phyloP scores from a whole-genome alignment of 441 rosid genomes.

The Macaranga tanarius region DNA sequence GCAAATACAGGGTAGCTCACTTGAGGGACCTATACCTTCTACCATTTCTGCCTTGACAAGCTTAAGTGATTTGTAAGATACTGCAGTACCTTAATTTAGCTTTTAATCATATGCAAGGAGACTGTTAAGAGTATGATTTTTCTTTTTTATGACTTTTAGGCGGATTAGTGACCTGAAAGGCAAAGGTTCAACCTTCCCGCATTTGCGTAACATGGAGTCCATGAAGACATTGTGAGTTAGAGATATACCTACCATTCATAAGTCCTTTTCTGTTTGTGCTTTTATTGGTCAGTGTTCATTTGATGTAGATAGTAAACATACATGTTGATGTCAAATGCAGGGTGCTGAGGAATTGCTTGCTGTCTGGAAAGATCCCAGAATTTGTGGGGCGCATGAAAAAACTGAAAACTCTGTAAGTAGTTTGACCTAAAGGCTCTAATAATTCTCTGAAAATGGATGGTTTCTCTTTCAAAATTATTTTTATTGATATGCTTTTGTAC shows the following conservation, averaged over 20 bases:
- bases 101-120: not conserved
- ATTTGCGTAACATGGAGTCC: conserved; percentile 44
- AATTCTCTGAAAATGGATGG: not conserved
- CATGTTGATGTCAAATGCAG: conserved; percentile 37
- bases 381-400: conserved; percentile 56
- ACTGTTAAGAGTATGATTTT: conserved; percentile 10
- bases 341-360: conserved; percentile 61
- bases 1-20: conserved; percentile 71
- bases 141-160: conserved; percentile 37
- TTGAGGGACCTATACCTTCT: conserved; percentile 80
- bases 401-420: conserved; percentile 73
- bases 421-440: not conserved
- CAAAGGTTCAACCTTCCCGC: conserved; percentile 54
- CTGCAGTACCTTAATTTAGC: conserved; percentile 12
- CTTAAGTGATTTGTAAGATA: conserved; percentile 71
- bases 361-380: conserved; percentile 61
- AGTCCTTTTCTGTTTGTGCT: not conserved
- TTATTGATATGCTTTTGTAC: too few relatives aligned
- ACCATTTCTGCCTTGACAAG: conserved; percentile 60
- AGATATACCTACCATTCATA: conserved; percentile 3
- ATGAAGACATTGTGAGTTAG: conserved; percentile 74
- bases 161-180: conserved; percentile 84
- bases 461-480: not conserved
- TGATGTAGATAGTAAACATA: not conserved
- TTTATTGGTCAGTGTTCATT: not conserved